Conservation (phyloP, 805 yeast species). For the Diddensiella santjacobensis region DNA sequence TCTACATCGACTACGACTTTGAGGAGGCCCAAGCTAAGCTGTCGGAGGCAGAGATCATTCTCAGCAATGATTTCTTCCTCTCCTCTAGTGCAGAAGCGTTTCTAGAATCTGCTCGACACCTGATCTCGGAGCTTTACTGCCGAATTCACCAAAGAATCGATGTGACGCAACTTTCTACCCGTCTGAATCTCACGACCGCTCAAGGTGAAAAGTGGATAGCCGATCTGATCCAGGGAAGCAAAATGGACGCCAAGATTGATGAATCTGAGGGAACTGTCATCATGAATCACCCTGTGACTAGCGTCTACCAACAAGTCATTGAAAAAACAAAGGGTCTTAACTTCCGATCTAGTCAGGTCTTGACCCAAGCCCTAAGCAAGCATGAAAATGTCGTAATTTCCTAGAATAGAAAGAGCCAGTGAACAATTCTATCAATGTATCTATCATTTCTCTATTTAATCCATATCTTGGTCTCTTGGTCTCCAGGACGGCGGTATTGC, state of each 20-base stretch:
- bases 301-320: conserved; percentile 63
- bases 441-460: too few relatives aligned
- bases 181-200: conserved; percentile 43
- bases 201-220: conserved; percentile 53
- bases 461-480: too few relatives aligned
- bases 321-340: conserved; percentile 65
- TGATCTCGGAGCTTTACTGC: conserved; percentile 51
- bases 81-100: conserved; percentile 40
- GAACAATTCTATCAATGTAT: not conserved
- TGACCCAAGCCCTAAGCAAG: conserved; percentile 38
- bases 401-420: conserved; percentile 1
- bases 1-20: conserved; percentile 58
- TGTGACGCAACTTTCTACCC: conserved; percentile 42
- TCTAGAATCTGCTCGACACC: conserved; percentile 45
- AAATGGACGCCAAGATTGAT: conserved; percentile 52
- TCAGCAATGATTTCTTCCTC: conserved; percentile 57
- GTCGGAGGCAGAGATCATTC: conserved; percentile 43
- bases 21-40: conserved; percentile 49
- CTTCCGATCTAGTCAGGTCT: conserved; percentile 55
- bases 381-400: conserved; percentile 19
- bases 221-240: conserved; percentile 45
- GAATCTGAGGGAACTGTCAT: conserved; percentile 50
- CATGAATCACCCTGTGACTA: conserved; percentile 50
- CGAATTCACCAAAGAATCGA: conserved; percentile 51
- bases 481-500: conserved; percentile 2